Conservation (phyloP, 2,329 filamentous ascomycete genomes). For the Chrysoporthe deuterocubensis region DNA sequence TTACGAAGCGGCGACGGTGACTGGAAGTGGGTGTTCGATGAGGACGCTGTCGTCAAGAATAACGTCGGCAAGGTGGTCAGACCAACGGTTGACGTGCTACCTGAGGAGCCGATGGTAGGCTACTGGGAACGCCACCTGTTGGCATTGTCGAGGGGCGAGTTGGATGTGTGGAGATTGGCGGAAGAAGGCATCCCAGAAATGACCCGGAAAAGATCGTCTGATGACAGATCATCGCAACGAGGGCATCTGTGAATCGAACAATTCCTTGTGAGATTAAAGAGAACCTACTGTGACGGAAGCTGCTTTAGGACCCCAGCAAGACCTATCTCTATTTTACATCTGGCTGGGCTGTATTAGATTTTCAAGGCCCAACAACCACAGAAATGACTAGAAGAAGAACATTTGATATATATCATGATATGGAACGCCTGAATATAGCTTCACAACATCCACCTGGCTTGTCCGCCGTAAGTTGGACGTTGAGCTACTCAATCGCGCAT, state of each 20-base stretch:
- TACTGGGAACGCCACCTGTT: constrained; percentile 40
- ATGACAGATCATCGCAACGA: background rate
- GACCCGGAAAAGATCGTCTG: background rate
- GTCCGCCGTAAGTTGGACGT: background rate
- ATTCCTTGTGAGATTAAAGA: background rate
- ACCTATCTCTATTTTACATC: background rate
- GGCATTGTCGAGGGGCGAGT: constrained; percentile 33
- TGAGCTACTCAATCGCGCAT: too few species aligned
- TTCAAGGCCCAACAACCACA: background rate
- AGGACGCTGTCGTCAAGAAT: constrained; percentile 26
- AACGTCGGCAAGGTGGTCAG: constrained; percentile 27
- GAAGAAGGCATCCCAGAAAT: constrained; percentile 8
- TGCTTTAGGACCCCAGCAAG: background rate
- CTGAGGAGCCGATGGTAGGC: constrained; percentile 40
- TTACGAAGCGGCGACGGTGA: constrained; percentile 33
- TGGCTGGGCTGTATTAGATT: background rate
- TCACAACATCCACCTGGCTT: background rate
- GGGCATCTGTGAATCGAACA: background rate
- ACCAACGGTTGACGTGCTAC: constrained; percentile 33
- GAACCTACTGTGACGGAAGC: background rate
- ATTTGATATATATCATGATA: background rate
- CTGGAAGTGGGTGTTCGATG: constrained; percentile 39
- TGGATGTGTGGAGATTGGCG: constrained; percentile 36
- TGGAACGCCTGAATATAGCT: background rate
- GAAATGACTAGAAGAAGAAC: background rate